A percentile compares a stretch with the other conserved stretches of the same genome.
phyloP scores from a whole-genome alignment of 2,329 filamentous ascomycete species.

The Sarocladiaceae sp. region DNA sequence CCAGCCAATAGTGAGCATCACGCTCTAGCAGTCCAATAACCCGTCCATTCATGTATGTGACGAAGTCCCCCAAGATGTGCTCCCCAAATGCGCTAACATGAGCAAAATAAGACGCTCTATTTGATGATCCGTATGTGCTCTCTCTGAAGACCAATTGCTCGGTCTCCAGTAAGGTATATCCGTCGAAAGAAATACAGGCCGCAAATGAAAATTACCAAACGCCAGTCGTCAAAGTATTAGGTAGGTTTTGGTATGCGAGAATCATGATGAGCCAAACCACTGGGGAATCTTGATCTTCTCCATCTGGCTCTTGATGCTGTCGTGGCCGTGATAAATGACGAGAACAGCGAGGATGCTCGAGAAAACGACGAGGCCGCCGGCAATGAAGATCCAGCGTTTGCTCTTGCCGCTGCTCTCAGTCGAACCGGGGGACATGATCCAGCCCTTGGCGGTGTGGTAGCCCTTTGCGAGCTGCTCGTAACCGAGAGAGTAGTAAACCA shows the following conservation, averaged over 20 bases:
- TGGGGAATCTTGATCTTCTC: conserved; percentile 9
- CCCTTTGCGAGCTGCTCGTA: conserved; percentile 26
- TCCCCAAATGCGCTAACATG: too few species aligned
- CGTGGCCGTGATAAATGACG: conserved; percentile 13
- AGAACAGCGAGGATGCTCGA: conserved; percentile 21
- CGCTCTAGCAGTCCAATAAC: too few species aligned
- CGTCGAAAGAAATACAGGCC: too few species aligned
- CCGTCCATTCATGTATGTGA: too few species aligned
- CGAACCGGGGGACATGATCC: conserved; percentile 17
- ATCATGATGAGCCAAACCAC: conserved; percentile 10
- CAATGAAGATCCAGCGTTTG: conserved; percentile 12
- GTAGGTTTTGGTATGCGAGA: neutral
- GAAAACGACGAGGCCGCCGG: conserved; percentile 19
- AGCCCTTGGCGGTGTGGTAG: conserved; percentile 17
- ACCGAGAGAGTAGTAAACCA: conserved; percentile 42
- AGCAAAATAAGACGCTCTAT: too few species aligned
- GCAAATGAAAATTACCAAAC: conserved; percentile 2
- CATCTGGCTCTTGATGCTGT: conserved; percentile 11
- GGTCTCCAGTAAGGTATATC: conserved; percentile 10
- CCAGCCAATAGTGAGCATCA: too few species aligned
- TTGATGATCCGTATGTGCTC: too few species aligned
- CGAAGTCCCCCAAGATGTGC: too few species aligned
- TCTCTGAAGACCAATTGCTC: too few species aligned
- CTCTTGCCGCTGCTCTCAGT: conserved; percentile 10
- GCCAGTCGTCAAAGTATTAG: neutral